A percentile compares a stretch with the other conserved stretches of the same genome.
These are phyloP conservation scores for Clarireedia paspali DNA, from an alignment of 2,329 filamentous ascomycete genomes.

Conservation along the genomic window DNA sequence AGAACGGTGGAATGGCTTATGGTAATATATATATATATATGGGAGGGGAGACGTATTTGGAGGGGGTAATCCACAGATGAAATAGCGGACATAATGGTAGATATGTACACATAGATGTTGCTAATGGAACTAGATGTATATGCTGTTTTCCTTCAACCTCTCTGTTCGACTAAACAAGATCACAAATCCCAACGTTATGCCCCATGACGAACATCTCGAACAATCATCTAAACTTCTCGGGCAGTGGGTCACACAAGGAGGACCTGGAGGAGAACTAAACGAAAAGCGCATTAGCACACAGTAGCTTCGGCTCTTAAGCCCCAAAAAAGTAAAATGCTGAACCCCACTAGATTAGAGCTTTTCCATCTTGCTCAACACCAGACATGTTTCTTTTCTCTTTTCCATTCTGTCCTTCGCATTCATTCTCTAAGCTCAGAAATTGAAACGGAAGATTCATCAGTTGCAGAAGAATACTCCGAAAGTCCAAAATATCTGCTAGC, in stretches of 20 bases:
- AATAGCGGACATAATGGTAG: background rate
- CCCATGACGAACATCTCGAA: background rate
- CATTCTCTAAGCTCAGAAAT: background rate
- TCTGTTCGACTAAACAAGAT: background rate
- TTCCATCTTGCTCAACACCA: background rate
- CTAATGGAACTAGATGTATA: background rate
- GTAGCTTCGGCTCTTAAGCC: background rate
- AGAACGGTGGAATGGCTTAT: no score
- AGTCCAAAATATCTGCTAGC: slow-evolving; percentile 18
- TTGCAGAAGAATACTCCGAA: no score
- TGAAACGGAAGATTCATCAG: background rate
- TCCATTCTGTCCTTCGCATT: background rate
- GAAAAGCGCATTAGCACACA: slow-evolving; percentile 2
- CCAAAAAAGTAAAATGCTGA: background rate
- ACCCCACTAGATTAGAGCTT: slow-evolving; percentile 4
- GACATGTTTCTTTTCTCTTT: background rate
- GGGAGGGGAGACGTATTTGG: background rate
- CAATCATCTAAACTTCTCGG: background rate
- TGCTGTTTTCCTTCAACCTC: background rate
- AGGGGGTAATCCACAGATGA: background rate
- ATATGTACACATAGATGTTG: background rate
- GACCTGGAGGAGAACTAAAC: background rate
- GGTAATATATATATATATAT: background rate
- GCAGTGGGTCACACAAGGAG: slow-evolving; percentile 1
- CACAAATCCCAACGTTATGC: background rate